phyloP scores from a whole-genome alignment of 164 flowering plant genomes.

The Macadamia integrifolia region DNA sequence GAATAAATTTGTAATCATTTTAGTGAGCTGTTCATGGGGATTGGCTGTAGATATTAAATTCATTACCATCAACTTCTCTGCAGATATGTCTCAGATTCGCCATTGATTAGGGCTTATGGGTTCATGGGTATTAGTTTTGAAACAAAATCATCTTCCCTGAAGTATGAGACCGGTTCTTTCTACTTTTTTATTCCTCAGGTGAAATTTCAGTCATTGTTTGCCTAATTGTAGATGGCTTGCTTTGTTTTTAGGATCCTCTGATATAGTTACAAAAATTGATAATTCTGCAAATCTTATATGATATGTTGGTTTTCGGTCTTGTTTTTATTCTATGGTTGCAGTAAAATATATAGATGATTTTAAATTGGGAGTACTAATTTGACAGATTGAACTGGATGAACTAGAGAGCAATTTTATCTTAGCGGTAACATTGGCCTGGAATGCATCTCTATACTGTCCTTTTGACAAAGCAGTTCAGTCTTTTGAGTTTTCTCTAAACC shows the following conservation, averaged over 20 bases:
- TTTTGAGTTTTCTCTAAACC: constrained; percentile 44
- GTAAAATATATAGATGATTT: background rate
- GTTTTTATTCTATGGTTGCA: background rate
- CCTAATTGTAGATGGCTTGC: background rate
- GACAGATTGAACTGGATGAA: constrained; percentile 83
- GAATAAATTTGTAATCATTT: constrained; percentile 1
- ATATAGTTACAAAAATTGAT: background rate
- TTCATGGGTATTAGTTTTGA: constrained; percentile 45
- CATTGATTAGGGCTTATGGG: constrained; percentile 58
- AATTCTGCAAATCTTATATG: background rate
- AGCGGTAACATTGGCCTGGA: constrained; percentile 86
- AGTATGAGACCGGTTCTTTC: constrained; percentile 48
- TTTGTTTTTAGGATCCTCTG: background rate
- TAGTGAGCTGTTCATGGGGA: background rate
- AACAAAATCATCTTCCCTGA: constrained; percentile 28
- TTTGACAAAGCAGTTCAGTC: constrained; percentile 54
- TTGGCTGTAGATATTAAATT: constrained; percentile 5
- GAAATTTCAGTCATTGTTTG: constrained; percentile 12
- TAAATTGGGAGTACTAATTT: constrained; percentile 9
- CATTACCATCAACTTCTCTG: constrained; percentile 22
- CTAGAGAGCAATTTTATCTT: constrained; percentile 41
- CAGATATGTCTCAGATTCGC: constrained; percentile 71
- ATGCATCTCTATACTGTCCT: constrained; percentile 31
- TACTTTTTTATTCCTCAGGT: constrained; percentile 84
- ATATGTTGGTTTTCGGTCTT: constrained; percentile 2